A percentile compares a stretch with the other conserved stretches of the same genome.
Conservation (phyloP, 2,329 filamentous ascomycete species). For the Ophiosphaerella narmari region DNA sequence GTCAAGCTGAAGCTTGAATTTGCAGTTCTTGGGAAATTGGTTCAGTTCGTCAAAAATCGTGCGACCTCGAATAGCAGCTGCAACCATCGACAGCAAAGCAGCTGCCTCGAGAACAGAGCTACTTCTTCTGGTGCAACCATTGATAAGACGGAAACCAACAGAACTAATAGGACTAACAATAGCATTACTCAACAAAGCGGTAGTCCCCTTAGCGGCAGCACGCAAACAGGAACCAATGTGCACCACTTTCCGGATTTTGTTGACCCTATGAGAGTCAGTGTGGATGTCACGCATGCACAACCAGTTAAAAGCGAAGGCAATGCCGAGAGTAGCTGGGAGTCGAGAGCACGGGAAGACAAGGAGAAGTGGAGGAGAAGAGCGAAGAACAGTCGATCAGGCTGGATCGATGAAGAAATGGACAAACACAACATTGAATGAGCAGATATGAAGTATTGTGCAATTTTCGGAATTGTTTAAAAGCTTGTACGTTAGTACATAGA, state of each 20-base stretch:
- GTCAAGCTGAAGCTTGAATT: constrained; percentile 61
- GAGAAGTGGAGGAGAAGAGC: constrained; percentile 28
- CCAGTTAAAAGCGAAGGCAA: constrained; percentile 1
- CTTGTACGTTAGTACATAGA: too few relatives aligned
- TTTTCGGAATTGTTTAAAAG: too few relatives aligned
- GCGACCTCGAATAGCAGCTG: constrained; percentile 23
- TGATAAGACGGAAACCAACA: constrained; percentile 21
- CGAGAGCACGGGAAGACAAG: constrained; percentile 14
- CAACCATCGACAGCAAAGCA: constrained; percentile 5
- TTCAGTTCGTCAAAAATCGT: constrained; percentile 38
- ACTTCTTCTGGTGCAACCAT: constrained; percentile 17
- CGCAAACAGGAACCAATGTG: neutral
- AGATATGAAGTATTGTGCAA: neutral
- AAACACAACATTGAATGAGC: constrained; percentile 33
- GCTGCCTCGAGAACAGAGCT: constrained; percentile 6
- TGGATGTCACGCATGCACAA: constrained; percentile 32
- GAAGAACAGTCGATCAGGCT: constrained; percentile 21
- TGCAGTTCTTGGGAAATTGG: constrained; percentile 56
- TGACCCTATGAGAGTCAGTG: constrained; percentile 22
- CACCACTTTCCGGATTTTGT: constrained; percentile 37
- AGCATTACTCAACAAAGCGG: neutral
- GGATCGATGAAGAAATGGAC: constrained; percentile 45
- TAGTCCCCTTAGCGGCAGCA: constrained; percentile 8
- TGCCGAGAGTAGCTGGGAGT: constrained; percentile 17
- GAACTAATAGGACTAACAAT: neutral